These are phyloP conservation scores for Claviceps humidiphila DNA, from an alignment of 2,329 filamentous ascomycete genomes.

Conservation along the genomic window DNA sequence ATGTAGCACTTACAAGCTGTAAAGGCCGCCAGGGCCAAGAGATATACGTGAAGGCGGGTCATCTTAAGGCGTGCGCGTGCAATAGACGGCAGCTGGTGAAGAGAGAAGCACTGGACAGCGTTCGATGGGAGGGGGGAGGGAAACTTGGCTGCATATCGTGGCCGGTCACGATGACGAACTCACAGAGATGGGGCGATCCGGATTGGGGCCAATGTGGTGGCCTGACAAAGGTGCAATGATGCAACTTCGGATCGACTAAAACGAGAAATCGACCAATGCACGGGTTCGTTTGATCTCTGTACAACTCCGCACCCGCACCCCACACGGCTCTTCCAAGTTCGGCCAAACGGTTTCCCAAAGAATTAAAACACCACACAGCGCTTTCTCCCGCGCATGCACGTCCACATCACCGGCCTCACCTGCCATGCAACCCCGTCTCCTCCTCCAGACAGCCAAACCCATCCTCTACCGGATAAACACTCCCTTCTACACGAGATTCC, in stretches of 20 bases:
- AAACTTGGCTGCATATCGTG: neutral
- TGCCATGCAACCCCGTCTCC: constrained; percentile 1
- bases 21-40: constrained; percentile 28
- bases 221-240: neutral
- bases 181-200: neutral
- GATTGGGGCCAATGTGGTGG: neutral
- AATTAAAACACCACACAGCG: neutral
- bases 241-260: too few species aligned
- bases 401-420: neutral
- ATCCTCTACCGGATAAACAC: neutral
- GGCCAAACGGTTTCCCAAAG: too few species aligned
- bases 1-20: constrained; percentile 25
- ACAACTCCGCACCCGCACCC: too few species aligned
- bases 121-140: neutral
- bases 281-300: too few species aligned
- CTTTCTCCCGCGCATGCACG: neutral
- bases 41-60: constrained; percentile 32
- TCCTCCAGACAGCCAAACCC: neutral
- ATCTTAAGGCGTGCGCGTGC: constrained; percentile 15
- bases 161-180: neutral
- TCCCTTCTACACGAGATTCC: too few species aligned
- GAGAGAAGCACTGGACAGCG: neutral
- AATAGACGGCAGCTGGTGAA: neutral
- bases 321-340: too few species aligned
- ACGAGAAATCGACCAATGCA: too few species aligned